A percentile compares a stretch with the other conserved stretches of the same genome.
Evolutionary conservation across 257 asterid genomes (phyloP).

Genomic region (Leonotis leonurus): DNA sequence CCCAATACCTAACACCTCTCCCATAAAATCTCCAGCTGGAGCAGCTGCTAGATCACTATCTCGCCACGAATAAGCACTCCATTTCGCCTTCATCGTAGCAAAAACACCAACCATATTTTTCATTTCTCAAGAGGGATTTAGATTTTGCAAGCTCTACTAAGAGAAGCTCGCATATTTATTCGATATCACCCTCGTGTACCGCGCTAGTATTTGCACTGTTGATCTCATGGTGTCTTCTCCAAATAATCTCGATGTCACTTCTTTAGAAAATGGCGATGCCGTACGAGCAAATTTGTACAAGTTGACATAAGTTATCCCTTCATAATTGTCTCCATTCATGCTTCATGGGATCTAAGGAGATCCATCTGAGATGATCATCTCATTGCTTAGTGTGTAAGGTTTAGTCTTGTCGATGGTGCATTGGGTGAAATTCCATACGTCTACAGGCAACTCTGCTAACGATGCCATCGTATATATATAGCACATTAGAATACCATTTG

Average conservation of each 20-base stretch:
- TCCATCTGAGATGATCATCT: not conserved
- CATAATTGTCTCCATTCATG: not conserved
- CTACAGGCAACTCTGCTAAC: no score
- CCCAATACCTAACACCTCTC: slow-evolving; percentile 38
- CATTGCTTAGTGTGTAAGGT: slow-evolving; percentile 21
- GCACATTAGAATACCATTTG: no score
- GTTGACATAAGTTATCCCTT: slow-evolving; percentile 34
- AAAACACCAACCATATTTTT: slow-evolving; percentile 90
- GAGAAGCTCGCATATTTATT: slow-evolving; percentile 39
- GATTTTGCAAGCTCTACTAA: slow-evolving; percentile 47
- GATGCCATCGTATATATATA: no score
- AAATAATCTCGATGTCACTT: slow-evolving; percentile 29
- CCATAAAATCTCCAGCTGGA: slow-evolving; percentile 25
- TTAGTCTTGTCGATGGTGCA: no score
- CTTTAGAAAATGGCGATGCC: slow-evolving; percentile 42
- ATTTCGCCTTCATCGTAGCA: slow-evolving; percentile 48
- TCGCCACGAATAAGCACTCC: slow-evolving; percentile 59
- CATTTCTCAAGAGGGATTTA: slow-evolving; percentile 36
- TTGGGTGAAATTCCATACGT: no score
- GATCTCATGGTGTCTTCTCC: slow-evolving; percentile 35
- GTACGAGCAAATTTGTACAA: slow-evolving; percentile 54
- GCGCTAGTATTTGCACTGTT: slow-evolving; percentile 45
- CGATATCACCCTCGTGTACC: slow-evolving; percentile 60
- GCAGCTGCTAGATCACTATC: slow-evolving; percentile 35
- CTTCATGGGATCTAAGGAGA: no score